phyloP scores from a whole-genome alignment of 805 yeast genomes.

The Sugiyamaella lignohabitans region DNA sequence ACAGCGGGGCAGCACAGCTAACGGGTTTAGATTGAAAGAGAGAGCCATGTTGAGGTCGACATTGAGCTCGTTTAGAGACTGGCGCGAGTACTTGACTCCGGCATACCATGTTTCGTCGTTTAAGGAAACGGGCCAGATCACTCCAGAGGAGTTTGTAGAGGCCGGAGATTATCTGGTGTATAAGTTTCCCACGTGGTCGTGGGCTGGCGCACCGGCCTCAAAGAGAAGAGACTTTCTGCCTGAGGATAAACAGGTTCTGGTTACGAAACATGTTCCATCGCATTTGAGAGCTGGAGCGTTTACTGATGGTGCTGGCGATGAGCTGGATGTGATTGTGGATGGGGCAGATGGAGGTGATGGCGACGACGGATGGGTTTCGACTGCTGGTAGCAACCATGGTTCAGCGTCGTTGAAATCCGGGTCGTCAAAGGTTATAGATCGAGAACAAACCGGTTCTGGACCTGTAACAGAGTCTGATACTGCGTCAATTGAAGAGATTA shows the following conservation, averaged over 20 bases:
- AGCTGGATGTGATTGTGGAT: conserved; percentile 7
- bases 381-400: neutral
- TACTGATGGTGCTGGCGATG: conserved; percentile 14
- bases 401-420: no score
- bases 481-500: conserved; percentile 15
- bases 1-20: neutral
- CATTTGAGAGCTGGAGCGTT: conserved; percentile 56
- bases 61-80: conserved; percentile 48
- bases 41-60: conserved; percentile 59
- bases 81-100: conserved; percentile 92
- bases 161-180: conserved; percentile 92
- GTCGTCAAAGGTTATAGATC: conserved; percentile 13
- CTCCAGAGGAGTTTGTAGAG: conserved; percentile 89
- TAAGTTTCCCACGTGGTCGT: conserved; percentile 95
- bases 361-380: conserved; percentile 34
- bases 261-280: conserved; percentile 86
- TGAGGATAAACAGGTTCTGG: conserved; percentile 74
- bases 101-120: conserved; percentile 82
- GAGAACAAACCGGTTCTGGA: neutral
- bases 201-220: conserved; percentile 60
- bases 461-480: neutral
- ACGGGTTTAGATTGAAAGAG: neutral
- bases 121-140: conserved; percentile 78
- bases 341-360: conserved; percentile 32
- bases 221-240: conserved; percentile 70